Percentiles rank a stretch among this genome's conserved stretches.
These are phyloP conservation scores for Salix suchowensis DNA, from an alignment of 345 rosid genomes.

Conservation along the genomic window DNA sequence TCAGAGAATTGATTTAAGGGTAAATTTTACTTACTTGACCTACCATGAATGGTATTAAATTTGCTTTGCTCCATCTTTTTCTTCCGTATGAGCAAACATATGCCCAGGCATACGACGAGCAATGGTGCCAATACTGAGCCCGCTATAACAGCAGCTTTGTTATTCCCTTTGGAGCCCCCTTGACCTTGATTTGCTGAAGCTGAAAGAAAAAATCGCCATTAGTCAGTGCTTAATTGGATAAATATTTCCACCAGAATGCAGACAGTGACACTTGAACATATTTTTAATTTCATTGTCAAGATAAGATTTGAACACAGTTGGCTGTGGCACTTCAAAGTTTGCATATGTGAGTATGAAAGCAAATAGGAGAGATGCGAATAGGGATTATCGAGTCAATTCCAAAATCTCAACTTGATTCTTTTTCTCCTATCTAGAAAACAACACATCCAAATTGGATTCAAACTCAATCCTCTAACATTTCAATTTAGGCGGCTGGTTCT, in stretches of 20 bases:
- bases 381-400: not conserved
- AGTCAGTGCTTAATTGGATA: not conserved
- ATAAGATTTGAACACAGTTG: not conserved
- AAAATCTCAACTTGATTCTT: not conserved
- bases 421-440: not conserved
- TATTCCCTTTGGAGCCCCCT: not conserved
- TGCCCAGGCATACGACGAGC: not conserved
- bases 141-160: not conserved
- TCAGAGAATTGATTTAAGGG: not conserved
- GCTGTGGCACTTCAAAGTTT: not conserved
- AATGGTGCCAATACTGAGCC: not conserved
- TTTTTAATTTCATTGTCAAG: not conserved
- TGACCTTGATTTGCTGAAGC: not conserved
- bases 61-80: not conserved
- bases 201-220: not conserved
- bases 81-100: not conserved
- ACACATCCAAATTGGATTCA: not conserved
- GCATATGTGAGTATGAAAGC: too few relatives aligned
- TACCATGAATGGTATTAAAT: not conserved
- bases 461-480: not conserved
- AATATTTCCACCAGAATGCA: not conserved
- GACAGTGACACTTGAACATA: not conserved
- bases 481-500: not conserved
- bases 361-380: not conserved
- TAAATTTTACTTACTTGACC: not conserved